These are phyloP conservation scores for Novymonas esmeraldas DNA, from an alignment of 208 protist genomes.

Conservation along the genomic window DNA sequence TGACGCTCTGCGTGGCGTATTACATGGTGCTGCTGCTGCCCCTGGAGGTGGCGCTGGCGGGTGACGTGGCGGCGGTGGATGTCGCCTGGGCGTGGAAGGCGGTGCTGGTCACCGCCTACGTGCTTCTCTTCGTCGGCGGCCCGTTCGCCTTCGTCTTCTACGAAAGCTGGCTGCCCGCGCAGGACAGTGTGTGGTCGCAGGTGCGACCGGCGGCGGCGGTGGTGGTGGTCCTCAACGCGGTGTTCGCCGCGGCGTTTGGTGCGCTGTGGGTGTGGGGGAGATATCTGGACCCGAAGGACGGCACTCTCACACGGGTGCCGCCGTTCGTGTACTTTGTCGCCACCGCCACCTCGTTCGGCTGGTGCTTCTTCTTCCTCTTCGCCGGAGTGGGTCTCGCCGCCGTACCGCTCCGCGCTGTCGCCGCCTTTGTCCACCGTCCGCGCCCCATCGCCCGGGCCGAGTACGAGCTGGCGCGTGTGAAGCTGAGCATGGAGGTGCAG, in stretches of 20 bases:
- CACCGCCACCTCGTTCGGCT: slow-evolving; percentile 69
- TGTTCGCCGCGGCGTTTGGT: slow-evolving; percentile 22
- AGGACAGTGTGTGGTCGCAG: slow-evolving; percentile 27
- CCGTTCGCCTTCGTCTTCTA: slow-evolving; percentile 91
- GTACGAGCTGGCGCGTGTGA: slow-evolving; percentile 67
- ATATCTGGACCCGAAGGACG: slow-evolving; percentile 11
- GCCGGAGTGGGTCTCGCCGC: slow-evolving; percentile 92
- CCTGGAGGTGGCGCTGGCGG: slow-evolving; percentile 84
- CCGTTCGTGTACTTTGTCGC: slow-evolving; percentile 74
- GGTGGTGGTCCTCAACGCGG: slow-evolving; percentile 13
- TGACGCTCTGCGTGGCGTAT: slow-evolving; percentile 49
- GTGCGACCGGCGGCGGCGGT: slow-evolving; percentile 19
- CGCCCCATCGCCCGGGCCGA: slow-evolving; percentile 72
- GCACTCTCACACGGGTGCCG: slow-evolving; percentile 30
- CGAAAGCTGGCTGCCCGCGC: slow-evolving; percentile 73
- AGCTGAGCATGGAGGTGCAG: slow-evolving; percentile 70
- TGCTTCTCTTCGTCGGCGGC: slow-evolving; percentile 60
- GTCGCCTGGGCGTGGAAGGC: slow-evolving; percentile 33
- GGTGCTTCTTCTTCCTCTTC: slow-evolving; percentile 91
- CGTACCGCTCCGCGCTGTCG: slow-evolving; percentile 87
- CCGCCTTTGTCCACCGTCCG: slow-evolving; percentile 70
- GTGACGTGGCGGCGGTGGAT: slow-evolving; percentile 25
- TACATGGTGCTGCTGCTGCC: slow-evolving; percentile 91
- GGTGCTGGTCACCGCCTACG: slow-evolving; percentile 24
- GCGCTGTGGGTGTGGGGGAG: slow-evolving; percentile 31